Base-by-base conservation (phyloP, 306 rosid species). In the Corylus heterophylla region DNA sequence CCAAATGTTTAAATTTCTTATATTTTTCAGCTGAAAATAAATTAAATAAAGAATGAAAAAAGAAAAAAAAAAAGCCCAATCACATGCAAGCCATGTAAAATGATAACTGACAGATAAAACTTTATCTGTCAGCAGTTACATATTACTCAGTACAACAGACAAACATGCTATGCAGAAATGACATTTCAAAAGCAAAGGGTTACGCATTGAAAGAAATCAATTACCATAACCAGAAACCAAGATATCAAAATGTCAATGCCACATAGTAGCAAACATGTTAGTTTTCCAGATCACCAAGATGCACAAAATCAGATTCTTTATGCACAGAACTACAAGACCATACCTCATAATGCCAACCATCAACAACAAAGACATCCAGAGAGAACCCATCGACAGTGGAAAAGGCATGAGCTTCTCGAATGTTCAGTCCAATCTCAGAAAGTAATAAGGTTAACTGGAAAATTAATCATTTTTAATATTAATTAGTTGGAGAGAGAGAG, bases 341-440 rank as follows among this genome's bases (percentile, higher is more conserved):
- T 93, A 93, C 99, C 99, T 93, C 99, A 50, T 61, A 81, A 56
- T 84, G 90, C 98, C 99, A 96, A 55, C 99, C 98, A 84, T 86
- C 97, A 74, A 96, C 98, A 12, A 96, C 98, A 59, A 96, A 96
- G 82, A 93, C 99, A 88, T 96, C 99, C 84, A 96, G 85, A 85
- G 99, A 96, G 86, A 85, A 96, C 79, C 99, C 99, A 84, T 96
- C 99, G 35, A 80, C 86, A 63, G 99, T 93, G 54, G 99, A 96
- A 87, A 96, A 96, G 14, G 97, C 99, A 87, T 96, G 99, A 78
- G 99, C 99, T 90, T 96, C 99, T 89, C 90, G 97, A 87, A 96
- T 96, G 89, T 96, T 96, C 74, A 96, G 89, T 71, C 98, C 98
- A 80, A 93, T 78, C 78, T 96, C 99, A 83, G 94, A 92, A 79